phyloP scores from a whole-genome alignment of 441 rosid genomes.

The Syzygium malaccense region DNA sequence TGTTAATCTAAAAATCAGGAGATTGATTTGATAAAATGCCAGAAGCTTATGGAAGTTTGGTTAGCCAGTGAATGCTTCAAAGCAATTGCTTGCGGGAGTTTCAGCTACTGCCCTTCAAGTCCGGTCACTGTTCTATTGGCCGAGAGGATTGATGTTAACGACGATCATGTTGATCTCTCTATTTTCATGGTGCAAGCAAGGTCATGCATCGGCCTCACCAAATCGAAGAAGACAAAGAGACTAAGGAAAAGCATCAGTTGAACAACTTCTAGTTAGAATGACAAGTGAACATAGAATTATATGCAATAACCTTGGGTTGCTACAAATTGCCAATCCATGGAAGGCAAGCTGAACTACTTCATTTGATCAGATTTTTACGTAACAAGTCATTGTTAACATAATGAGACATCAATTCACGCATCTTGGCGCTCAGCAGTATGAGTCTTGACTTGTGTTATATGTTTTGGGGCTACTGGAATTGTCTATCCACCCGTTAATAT shows the following conservation, averaged over 20 bases:
- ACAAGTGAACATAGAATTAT: neutral
- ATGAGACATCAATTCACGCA: neutral
- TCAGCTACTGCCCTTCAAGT: constrained; percentile 28
- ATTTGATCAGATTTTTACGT: neutral
- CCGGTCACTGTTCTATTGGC: constrained; percentile 27
- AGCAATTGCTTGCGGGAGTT: neutral
- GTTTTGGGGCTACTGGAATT: neutral
- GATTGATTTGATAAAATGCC: constrained; percentile 25
- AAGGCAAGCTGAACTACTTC: neutral
- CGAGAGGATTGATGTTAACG: constrained; percentile 12
- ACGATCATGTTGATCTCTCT: constrained; percentile 27
- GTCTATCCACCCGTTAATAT: neutral
- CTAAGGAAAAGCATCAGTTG: neutral
- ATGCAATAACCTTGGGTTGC: neutral
- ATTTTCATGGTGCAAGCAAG: constrained; percentile 6
- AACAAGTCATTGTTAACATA: neutral
- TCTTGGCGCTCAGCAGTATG: neutral
- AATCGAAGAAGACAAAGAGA: neutral
- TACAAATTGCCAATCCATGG: neutral
- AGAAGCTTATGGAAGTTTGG: constrained; percentile 17
- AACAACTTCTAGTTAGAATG: neutral
- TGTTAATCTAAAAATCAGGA: constrained; percentile 17
- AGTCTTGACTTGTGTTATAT: neutral
- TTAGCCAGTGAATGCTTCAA: neutral
- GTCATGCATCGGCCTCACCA: neutral